Percentiles rank a stretch among this genome's conserved stretches.
Conservation (phyloP, 1,284 basidiomycete genomes). For the Sparassis latifolia region DNA sequence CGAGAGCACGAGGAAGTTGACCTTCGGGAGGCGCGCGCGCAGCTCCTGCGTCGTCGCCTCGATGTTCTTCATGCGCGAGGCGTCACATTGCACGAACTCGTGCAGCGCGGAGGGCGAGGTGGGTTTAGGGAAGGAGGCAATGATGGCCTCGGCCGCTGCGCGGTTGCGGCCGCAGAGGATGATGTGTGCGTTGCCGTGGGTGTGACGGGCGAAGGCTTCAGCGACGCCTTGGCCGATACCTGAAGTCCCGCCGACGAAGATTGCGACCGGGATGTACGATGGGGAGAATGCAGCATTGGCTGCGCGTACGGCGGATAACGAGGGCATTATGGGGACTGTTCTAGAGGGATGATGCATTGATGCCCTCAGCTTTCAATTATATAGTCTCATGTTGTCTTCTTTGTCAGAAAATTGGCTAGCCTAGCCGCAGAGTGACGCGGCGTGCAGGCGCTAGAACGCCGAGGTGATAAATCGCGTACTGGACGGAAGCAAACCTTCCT, state of each 20-base stretch:
- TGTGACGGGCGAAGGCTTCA: slow-evolving; percentile 23
- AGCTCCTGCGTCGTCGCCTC: slow-evolving; percentile 21
- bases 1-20: slow-evolving; percentile 31
- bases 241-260: slow-evolving; percentile 31
- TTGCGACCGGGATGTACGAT: slow-evolving; percentile 22
- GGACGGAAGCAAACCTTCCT: no score
- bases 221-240: slow-evolving; percentile 31
- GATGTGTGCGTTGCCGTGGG: slow-evolving; percentile 29
- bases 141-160: slow-evolving; percentile 28
- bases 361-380: no score
- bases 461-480: no score
- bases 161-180: slow-evolving; percentile 31
- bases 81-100: slow-evolving; percentile 32
- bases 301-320: slow-evolving; percentile 9
- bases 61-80: slow-evolving; percentile 29
- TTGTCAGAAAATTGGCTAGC: no score
- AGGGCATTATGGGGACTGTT: slow-evolving; percentile 8
- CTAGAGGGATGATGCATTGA: no score
- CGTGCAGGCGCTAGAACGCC: no score
- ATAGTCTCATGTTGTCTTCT: no score
- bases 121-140: slow-evolving; percentile 26
- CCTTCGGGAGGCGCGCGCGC: slow-evolving; percentile 18
- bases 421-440: no score
- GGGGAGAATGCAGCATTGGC: slow-evolving; percentile 12
- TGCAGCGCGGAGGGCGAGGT: slow-evolving; percentile 17